A percentile compares a stretch with the other conserved stretches of the same genome.
Evolutionary conservation across 495 filamentous ascomycete genomes (phyloP).

Genomic region (Xylaria venustula): DNA sequence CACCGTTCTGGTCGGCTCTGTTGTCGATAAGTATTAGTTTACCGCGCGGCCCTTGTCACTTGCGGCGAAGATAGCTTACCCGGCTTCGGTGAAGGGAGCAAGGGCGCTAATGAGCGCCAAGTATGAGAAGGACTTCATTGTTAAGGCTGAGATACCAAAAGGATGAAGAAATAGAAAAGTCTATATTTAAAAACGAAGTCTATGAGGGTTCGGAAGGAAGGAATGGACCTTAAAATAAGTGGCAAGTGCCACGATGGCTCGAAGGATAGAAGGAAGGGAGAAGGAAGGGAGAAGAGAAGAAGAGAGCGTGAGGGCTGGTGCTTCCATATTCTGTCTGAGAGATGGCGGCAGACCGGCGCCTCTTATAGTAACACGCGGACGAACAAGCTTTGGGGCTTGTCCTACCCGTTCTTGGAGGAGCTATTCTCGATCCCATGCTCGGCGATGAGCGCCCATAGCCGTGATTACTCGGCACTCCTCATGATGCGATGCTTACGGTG

Average conservation of each 20-base stretch:
- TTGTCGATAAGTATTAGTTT: neutral
- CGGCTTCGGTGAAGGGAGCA: constrained; percentile 9
- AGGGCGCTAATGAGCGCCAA: constrained; percentile 15
- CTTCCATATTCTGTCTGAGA: neutral
- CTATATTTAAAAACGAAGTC: constrained; percentile 1
- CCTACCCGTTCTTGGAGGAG: neutral
- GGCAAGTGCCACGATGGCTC: constrained; percentile 1
- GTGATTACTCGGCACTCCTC: constrained; percentile 14
- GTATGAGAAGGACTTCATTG: constrained; percentile 15
- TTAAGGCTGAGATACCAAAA: neutral
- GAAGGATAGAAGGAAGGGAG: neutral
- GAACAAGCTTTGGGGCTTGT: neutral
- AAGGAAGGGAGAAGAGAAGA: constrained; percentile 1
- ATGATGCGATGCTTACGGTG: constrained; percentile 13
- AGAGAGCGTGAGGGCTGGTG: constrained; percentile 12
- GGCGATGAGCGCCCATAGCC: neutral
- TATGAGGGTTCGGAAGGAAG: neutral
- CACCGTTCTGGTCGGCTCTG: constrained; percentile 11
- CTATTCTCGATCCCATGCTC: constrained; percentile 2
- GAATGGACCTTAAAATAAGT: constrained; percentile 2
- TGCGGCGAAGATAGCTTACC: neutral
- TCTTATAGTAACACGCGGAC: constrained; percentile 3
- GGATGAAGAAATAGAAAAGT: neutral
- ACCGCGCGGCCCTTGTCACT: neutral
- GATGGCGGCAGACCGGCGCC: neutral